These are phyloP conservation scores for Leishmania aethiopica DNA, from an alignment of 208 protist species.

Conservation along the genomic window DNA sequence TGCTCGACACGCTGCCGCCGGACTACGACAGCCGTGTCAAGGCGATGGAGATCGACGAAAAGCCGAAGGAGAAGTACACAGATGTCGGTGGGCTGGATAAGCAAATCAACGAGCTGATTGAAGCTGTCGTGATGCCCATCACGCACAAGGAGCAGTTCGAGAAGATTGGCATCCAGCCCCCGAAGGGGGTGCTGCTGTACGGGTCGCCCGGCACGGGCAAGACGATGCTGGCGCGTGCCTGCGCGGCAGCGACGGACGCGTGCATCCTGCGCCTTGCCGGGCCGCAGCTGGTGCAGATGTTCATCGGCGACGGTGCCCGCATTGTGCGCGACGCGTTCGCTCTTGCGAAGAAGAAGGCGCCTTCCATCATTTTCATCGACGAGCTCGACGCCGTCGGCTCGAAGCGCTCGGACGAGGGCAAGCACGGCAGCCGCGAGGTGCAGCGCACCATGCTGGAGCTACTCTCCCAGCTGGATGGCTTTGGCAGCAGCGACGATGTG, in stretches of 20 bases:
- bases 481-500: slow-evolving; percentile 96
- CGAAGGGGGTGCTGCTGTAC: slow-evolving; percentile 98
- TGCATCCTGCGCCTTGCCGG: slow-evolving; percentile 99
- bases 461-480: slow-evolving; percentile 99
- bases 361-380: slow-evolving; percentile 99
- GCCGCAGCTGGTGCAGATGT: slow-evolving; percentile 99
- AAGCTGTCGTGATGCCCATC: slow-evolving; percentile 99
- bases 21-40: slow-evolving; percentile 99
- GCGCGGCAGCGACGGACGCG: slow-evolving; percentile 98
- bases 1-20: slow-evolving; percentile 99
- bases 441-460: slow-evolving; percentile 99
- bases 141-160: slow-evolving; percentile 98
- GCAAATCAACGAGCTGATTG: slow-evolving; percentile 99
- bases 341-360: slow-evolving; percentile 99
- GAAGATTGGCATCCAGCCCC: slow-evolving; percentile 99
- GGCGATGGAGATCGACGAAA: slow-evolving; percentile 99
- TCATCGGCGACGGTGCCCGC: slow-evolving; percentile 98
- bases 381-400: slow-evolving; percentile 99
- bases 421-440: slow-evolving; percentile 98
- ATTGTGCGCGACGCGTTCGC: slow-evolving; percentile 99
- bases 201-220: slow-evolving; percentile 99
- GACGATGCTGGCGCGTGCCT: slow-evolving; percentile 98
- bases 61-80: slow-evolving; percentile 99
- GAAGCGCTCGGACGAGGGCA: slow-evolving; percentile 97
- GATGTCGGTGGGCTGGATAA: slow-evolving; percentile 99